Base-by-base conservation (phyloP, 768 basidiomycete genomes). In the Termitomyces sp. region DNA sequence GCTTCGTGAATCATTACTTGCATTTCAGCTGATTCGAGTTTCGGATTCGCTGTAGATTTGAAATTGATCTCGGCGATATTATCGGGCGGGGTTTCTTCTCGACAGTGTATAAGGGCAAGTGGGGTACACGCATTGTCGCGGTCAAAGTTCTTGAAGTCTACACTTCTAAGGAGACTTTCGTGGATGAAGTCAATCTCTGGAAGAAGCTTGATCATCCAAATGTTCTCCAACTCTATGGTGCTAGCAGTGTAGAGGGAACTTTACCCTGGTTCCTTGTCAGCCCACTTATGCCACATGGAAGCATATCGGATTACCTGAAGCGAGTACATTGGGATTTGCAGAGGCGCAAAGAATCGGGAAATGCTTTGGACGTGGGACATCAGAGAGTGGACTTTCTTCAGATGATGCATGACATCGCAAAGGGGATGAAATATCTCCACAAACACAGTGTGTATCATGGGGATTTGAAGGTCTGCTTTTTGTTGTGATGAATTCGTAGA, bases 391-490 rank as follows among this genome's bases (percentile, higher is more conserved):
- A 87, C 59, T 69, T 80, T 42, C 73, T 87, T 67, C 76, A 77
- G 60, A 83, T 85, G 72, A 81, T 92, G 64, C 77, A 84, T 55
- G 85, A 92, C 68, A 82, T 92, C 59, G 85, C 88, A 18, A 78
- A 80, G 60, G 91, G 91, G 7, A 91, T 94, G 90, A 79, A 82
- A 48, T 92, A 93, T 68, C 70, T 94, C 57, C 91, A 94, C 68
- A 64, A 70, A 6, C 69, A 79, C 54, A 84, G 80, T 6, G 79
- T 93, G 1, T 67, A 89, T 56, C 91, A 94, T 66, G 91, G 90
- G 2, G 88, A 92, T 70, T 75, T 93, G 54, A 93, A 91, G 79
- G 89, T 86, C 37, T 58, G 74, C 63, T 16, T 45, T 43, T 37
- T 26, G 34, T 50, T 43, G 37, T 24, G 30, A 53, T n/a, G 39